Base-by-base conservation (phyloP, 2,329 filamentous ascomycete genomes). In the Keithomyces neogunnii region DNA sequence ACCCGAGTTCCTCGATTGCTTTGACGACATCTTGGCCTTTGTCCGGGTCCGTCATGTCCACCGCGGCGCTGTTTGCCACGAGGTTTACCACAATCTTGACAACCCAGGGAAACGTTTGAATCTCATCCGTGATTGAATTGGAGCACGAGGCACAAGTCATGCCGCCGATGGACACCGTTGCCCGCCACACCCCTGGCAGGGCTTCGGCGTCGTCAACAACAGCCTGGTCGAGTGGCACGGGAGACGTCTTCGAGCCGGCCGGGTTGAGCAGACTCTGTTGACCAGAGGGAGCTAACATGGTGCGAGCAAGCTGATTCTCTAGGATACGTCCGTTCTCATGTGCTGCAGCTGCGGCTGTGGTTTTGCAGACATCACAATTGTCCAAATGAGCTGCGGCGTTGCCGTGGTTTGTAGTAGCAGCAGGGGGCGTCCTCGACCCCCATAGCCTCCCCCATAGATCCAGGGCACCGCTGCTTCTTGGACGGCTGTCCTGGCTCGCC, bases 121-220 rank as follows among this genome's bases (percentile, higher is more conserved):
- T 65, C 55, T 79, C 77, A 5, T 76, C 69, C 10, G 77, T 82
- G 57, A 89, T 80, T 39, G 75, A 73, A 60, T 83, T 84, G 49
- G 76, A 75, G 60, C 86, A 90, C 10, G 84, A 77, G 11, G 82
- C 80, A 62, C 86, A 89, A 3, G 82, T 88, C 85, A 90, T 89
- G 49, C 86, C 86, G 31, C 76, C 80, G 40, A 90, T 75, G 26
- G 82, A 79, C n/a, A 83, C 56, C 0, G 70, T 75, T 2, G 73
- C 78, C 39, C 73, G 67, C 73, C 76, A 82, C 26, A 51, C 48
- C 11, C 54, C 53, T n/a, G 59, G 31, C 1, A 47, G 5, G 3
- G 45, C 47, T 9, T 35, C 48, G 35, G 55, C 49, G 38, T 54
- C 50, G 33, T 56, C 57, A 42, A 61, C 53, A 26, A 63, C 50